phyloP scores from a whole-genome alignment of 306 rosid genomes.

The Sesbania bispinosa region DNA sequence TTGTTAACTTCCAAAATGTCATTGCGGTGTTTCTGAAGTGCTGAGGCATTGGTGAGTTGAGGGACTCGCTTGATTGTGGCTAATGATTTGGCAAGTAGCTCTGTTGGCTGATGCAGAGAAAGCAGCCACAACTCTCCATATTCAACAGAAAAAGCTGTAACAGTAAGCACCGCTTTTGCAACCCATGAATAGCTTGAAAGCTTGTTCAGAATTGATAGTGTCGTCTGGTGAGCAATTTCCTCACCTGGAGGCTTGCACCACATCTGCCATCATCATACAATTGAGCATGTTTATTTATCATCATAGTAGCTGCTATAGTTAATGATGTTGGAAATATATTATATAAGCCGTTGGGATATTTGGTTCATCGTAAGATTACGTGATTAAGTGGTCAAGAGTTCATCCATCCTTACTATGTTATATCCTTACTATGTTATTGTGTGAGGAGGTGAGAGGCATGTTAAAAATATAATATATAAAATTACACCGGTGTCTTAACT shows the following conservation, averaged over 20 bases:
- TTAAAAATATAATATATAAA: too few species aligned
- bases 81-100: slow-evolving; percentile 56
- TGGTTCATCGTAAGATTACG: too few species aligned
- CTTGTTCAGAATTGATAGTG: slow-evolving; percentile 49
- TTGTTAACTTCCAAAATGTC: slow-evolving; percentile 48
- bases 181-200: slow-evolving; percentile 51
- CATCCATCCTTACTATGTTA: too few species aligned
- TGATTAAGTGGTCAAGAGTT: too few species aligned
- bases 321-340: too few species aligned
- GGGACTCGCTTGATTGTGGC: slow-evolving; percentile 56
- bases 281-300: too few species aligned
- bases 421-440: too few species aligned
- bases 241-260: slow-evolving; percentile 58
- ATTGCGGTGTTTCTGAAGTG: slow-evolving; percentile 33
- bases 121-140: slow-evolving; percentile 70
- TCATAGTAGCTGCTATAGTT: too few species aligned
- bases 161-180: slow-evolving; percentile 61
- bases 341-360: too few species aligned
- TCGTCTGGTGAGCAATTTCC: slow-evolving; percentile 48
- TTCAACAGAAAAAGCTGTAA: slow-evolving; percentile 69
- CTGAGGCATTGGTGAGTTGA: slow-evolving; percentile 29
- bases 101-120: slow-evolving; percentile 35
- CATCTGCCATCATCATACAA: slow-evolving; percentile 36
- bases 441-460: too few species aligned
- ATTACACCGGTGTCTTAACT: too few species aligned